A percentile compares a stretch with the other conserved stretches of the same genome.
phyloP scores from a whole-genome alignment of 768 basidiomycete species.

The Gyrodon lividus region DNA sequence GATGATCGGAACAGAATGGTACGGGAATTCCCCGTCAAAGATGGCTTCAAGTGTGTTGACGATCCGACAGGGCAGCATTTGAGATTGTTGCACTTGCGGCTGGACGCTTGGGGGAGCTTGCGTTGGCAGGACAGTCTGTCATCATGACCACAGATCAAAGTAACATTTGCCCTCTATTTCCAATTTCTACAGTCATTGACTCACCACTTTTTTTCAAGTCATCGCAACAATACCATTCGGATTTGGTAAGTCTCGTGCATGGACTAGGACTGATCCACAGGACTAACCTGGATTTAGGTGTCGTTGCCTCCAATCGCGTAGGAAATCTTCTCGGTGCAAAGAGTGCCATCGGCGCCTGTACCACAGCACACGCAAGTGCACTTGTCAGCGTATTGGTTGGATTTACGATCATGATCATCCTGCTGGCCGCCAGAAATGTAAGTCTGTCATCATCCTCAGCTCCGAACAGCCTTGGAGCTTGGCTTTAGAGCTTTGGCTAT shows the following conservation, averaged over 20 bases:
- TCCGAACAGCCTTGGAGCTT: not conserved
- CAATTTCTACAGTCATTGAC: not conserved
- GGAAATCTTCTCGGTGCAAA: constrained; percentile 70
- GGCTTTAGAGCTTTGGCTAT: constrained; percentile 53
- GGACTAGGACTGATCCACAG: not conserved
- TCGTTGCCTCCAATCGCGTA: constrained; percentile 70
- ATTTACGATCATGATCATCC: constrained; percentile 52
- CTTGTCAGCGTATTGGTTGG: constrained; percentile 63
- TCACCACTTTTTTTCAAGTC: constrained; percentile 37
- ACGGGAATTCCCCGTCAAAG: constrained; percentile 10
- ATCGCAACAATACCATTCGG: constrained; percentile 77
- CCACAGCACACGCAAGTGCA: constrained; percentile 62
- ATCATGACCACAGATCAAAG: constrained; percentile 83
- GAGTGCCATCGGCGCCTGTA: constrained; percentile 50
- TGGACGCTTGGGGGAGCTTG: constrained; percentile 62
- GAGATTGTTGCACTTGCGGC: constrained; percentile 81
- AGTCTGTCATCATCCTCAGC: constrained; percentile 13
- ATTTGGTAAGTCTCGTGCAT: constrained; percentile 41
- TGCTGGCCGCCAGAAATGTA: constrained; percentile 60
- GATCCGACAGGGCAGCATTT: constrained; percentile 62
- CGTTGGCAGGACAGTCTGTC: constrained; percentile 73
- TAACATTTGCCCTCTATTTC: constrained; percentile 22
- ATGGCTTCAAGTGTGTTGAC: not conserved
- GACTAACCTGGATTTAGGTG: constrained; percentile 35
- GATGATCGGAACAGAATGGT: constrained; percentile 85